Base-by-base conservation (phyloP, 2,329 filamentous ascomycete genomes). In the Cladorrhinum sp. region DNA sequence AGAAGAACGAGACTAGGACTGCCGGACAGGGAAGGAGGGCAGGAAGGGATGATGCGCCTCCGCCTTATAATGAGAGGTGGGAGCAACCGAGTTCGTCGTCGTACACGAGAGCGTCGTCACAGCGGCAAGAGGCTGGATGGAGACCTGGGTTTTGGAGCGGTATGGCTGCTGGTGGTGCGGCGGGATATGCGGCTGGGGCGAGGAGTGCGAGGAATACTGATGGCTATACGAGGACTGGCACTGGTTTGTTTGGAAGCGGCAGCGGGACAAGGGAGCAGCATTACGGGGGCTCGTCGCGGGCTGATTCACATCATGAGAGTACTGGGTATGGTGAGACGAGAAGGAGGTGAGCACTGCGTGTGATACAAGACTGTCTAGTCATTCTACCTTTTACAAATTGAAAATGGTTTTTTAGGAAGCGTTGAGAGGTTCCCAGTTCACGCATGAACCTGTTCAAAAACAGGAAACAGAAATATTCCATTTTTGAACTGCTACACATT, bases 71-170 rank as follows among this genome's bases (percentile, higher is more conserved):
- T 1, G 75, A 6, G 67, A 64, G 62, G 51, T 33, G 57, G 6
- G 61, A 62, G 59, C 51, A 55, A 49, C 62, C 55, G 2, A 56
- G 58, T 9, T 57, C 57, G 24, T 48, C 57, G 28, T 55, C 54
- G 2, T 21, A 16, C 24, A n/a, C 36, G 30, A 56, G 26, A 16
- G 12, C 33, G 4, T 4, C 26, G 26, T 9, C 4, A 3, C 18
- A 24, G 20, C 42, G 26, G 36, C 52, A 28, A 20, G 61, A 64
- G 58, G 8, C 71, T 75, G 61, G 79, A 1, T 92, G 88, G 88
- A 80, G 81, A 55, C 89, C 89, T 4, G 90, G 90, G 1, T 92
- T 92, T 74, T 92, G 89, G 89, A 83, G 79, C 18, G 89, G 89
- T 20, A 75, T 84, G n/a, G 80, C 83, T 0, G 82, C 83, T 16